These are phyloP conservation scores for Chaetomium cochliodes DNA, from an alignment of 495 filamentous ascomycete genomes.

Conservation along the genomic window DNA sequence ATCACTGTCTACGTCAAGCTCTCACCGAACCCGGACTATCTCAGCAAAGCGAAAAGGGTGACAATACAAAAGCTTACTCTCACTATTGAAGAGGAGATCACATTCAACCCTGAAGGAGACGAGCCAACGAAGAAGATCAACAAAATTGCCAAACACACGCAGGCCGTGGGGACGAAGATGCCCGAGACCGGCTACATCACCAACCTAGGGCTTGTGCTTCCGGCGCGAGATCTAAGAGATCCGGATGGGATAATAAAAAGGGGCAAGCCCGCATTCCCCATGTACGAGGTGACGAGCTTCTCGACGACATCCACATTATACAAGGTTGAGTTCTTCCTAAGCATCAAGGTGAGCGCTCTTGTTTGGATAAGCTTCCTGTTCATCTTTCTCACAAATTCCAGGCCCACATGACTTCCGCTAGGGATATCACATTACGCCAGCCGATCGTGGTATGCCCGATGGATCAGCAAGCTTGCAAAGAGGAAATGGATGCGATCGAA, in stretches of 20 bases:
- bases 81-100: constrained; percentile 93
- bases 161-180: constrained; percentile 74
- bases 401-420: constrained; percentile 87
- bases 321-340: constrained; percentile 96
- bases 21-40: constrained; percentile 86
- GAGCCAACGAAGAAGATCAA: constrained; percentile 91
- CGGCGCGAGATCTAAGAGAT: constrained; percentile 85
- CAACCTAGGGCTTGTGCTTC: constrained; percentile 87
- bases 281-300: constrained; percentile 84
- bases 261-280: constrained; percentile 82
- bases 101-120: constrained; percentile 97
- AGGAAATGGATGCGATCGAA: constrained; percentile 97
- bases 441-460: constrained; percentile 95
- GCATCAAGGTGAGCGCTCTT: constrained; percentile 72
- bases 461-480: constrained; percentile 92
- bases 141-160: constrained; percentile 77
- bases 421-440: constrained; percentile 86
- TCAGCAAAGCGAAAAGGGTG: constrained; percentile 84
- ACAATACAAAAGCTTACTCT: constrained; percentile 93
- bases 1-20: constrained; percentile 94
- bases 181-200: constrained; percentile 87
- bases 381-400: constrained; percentile 41
- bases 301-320: constrained; percentile 92
- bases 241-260: constrained; percentile 82
- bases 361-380: background rate